Evolutionary conservation across 129 eudicot genomes (phyloP), one percentile per base, ranked within the genome.

Genomic region (Flaveria ramosissima): DNA sequence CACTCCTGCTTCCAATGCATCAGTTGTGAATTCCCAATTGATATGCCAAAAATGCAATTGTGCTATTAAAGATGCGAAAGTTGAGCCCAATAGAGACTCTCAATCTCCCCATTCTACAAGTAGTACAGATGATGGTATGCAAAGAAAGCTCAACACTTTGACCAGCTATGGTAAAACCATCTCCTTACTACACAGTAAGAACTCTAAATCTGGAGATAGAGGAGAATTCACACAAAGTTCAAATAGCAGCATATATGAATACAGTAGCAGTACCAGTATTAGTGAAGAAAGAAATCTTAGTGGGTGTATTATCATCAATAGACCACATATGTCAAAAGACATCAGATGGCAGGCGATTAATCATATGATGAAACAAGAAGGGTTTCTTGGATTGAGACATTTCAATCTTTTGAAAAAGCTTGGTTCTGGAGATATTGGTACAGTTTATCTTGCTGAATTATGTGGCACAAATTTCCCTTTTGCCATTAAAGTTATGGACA

Each of bases 401-500:
- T 94, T 94, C 43, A 94, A 83, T 82, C 83, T 94, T 6, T 60
- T 95, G 75, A 89, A 89, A 73, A 95, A 95, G 75, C 96, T 95
- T 68, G 99, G 99, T 20, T 88, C 87, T 70, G 99, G 99, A 50
- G 99, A 95, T 53, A 91, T 95, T 59, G 99, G 99, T 55, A 91
- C 99, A 0, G 99, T 94, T 20, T 94, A 94, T 84, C 96, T 94
- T 60, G 97, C 97, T 9, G 96, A 94, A 64, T 83, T 94, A 50
- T 70, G 82, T 13, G 96, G 91, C 67, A 89, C 97, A 0, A 23
- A 78, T 67, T 95, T 89, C 84, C 89, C 80, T 8, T 95, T 91
- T 82, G 99, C 99, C 9, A 95, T 95, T 45, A 95, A 95, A 79
- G 93, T 95, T 17, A 95, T 95, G 97, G 99, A 95, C 74, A 95